Conservation (phyloP, 2,329 filamentous ascomycete species). For the Colletotrichum zoysiae region DNA sequence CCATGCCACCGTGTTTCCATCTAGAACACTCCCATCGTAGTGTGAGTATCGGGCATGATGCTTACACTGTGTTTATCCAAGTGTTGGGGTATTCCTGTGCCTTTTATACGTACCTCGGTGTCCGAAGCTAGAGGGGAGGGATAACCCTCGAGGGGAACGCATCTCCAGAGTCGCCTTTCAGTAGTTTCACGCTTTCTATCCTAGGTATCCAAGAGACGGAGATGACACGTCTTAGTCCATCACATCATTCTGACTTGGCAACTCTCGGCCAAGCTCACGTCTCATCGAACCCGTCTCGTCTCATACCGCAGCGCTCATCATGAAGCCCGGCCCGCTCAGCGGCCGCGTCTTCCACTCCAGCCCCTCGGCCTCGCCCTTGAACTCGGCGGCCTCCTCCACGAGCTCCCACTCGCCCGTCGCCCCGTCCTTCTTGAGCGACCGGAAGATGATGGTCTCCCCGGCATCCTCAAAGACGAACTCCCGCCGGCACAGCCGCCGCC, state of each 20-base stretch:
- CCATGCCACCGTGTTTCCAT: too few relatives aligned
- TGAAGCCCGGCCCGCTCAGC: conserved; percentile 51
- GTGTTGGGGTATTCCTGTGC: too few relatives aligned
- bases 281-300: conserved; percentile 38
- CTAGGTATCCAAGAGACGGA: background rate
- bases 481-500: conserved; percentile 54
- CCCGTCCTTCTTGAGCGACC: conserved; percentile 51
- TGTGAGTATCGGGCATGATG: too few relatives aligned
- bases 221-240: background rate
- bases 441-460: conserved; percentile 50
- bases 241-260: background rate
- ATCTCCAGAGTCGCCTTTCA: too few relatives aligned
- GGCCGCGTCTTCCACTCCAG: conserved; percentile 53
- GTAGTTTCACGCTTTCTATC: background rate
- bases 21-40: too few relatives aligned
- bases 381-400: conserved; percentile 54
- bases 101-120: too few relatives aligned
- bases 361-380: conserved; percentile 47
- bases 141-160: background rate
- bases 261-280: background rate
- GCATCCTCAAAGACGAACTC: conserved; percentile 57
- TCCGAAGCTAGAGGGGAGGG: too few relatives aligned
- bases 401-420: conserved; percentile 52
- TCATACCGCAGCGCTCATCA: conserved; percentile 48
- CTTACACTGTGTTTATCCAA: too few relatives aligned